A percentile compares a stretch with the other conserved stretches of the same genome.
Conservation (phyloP, 163 green algal species). For the Coccomyxa subellipsoidea region DNA sequence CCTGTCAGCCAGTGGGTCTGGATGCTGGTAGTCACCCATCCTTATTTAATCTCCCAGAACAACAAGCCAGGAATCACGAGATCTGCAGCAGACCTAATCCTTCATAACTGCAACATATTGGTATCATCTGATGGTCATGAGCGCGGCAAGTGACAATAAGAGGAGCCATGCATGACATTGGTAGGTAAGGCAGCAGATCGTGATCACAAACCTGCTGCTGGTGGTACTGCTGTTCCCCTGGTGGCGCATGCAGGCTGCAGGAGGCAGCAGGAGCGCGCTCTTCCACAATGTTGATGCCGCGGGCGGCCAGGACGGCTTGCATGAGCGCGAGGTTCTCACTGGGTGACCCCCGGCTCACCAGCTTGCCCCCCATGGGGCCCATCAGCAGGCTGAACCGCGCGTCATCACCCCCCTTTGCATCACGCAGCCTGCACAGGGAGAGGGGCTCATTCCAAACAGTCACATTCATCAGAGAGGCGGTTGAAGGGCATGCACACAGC, state of each 20-base stretch:
- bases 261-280: background rate
- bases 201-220: background rate
- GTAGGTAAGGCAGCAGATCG: background rate
- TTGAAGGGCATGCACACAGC: background rate
- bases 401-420: conserved; percentile 39
- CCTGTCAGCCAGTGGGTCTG: no score
- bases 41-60: no score
- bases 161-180: background rate
- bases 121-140: no score
- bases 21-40: no score
- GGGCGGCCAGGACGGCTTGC: conserved; percentile 5
- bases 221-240: background rate
- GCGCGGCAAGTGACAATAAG: no score
- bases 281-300: background rate
- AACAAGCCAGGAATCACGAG: no score
- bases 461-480: background rate
- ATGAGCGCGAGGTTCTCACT: background rate
- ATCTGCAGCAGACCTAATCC: no score
- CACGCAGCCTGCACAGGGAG: conserved; percentile 16
- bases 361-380: conserved; percentile 23
- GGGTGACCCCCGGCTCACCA: conserved; percentile 21
- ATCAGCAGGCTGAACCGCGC: conserved; percentile 29
- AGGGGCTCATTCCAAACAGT: background rate
- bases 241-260: background rate
- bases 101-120: no score